Evolutionary conservation across 805 yeast species (phyloP), one percentile per base, ranked within the genome.

Genomic region (Wickerhamomyces pijperi): DNA sequence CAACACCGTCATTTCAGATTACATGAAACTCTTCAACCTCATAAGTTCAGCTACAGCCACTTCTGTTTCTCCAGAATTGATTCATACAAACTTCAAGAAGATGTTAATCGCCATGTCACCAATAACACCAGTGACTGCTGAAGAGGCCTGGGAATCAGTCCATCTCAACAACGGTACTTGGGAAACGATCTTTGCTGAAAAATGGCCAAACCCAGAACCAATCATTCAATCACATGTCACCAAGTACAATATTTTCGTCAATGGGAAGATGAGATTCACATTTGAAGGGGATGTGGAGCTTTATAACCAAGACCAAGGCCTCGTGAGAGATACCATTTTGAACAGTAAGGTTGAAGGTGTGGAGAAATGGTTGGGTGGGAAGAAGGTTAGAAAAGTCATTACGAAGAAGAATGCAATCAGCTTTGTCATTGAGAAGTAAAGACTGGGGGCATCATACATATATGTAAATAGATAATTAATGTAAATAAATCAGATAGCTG

Each of bases 1-100:
- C 55, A 90, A 92, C 57, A 88, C 96, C 0, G 77, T 86, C 2
- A 73, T 92, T 19, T 84, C 97, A 0, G 94, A 87, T 54, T 82
- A 76, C 51, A 90, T 87, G 95, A 92, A 87, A 52, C 56, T 79
- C 37, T 81, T 94, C 11, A 74, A 77, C 48, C 47, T 65, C 2
- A 48, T 83, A 15, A 51, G 56, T 2, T 45, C 54, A 2, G 68
- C 71, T 0, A 29, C 52, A 60, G 6, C 48, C 59, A 1, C 46
- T 54, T 74, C 9, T 56, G 61, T 25, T 5, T 13, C n/a, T 33
- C 45, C 56, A 0, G 61, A 59, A 0, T 43, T 84, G n/a, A 48
- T 74, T 11, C 46, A 72, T 41, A 68, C 72, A 35, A 60, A 72
- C 1, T 69, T 69, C 42, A 63, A 68, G 45, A 74, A 72, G 39